Evolutionary conservation across 2,329 filamentous ascomycete genomes (phyloP), one percentile per base, ranked within the genome.

Genomic region (Fusarium chlamydosporum): DNA sequence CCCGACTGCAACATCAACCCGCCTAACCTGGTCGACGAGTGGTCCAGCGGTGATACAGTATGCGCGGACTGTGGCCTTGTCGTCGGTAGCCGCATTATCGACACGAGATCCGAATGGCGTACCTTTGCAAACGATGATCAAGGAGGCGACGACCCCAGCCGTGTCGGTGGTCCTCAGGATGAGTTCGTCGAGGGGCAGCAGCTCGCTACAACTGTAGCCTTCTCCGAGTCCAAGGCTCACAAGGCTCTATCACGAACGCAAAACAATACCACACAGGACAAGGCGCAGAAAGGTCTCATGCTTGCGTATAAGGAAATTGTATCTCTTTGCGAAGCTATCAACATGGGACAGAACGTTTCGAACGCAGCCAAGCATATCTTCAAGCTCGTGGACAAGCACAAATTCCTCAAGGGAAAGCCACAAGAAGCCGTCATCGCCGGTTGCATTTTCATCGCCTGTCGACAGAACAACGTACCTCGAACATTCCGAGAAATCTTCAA

Each of bases 61-160:
- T 99, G 96, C 78, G 92, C 88, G 61, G 93, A 91, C 65, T 99
- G 96, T 76, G 96, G 96, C 37, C 85, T 97, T 34, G 96, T 99
- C 7, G 87, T 99, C 31, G 92, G 92, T 63, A 92, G 95, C 76
- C 91, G 93, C 71, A 94, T 96, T 78, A 94, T 99, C 76, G 96
- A 99, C 78, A 96, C 93, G 65, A 92, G 96, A 67, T 97, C 94
- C 47, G 96, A 99, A 82, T 99, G 96, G 96, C 93, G 96, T 78
- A 99, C 96, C 1, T 99, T 99, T 82, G 94, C 94, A 77, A 98
- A 98, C 78, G 96, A 99, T 76, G 96, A 99, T 78, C 93, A 97
- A 79, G 93, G 93, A 76, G 94, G 92, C 76, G 96, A 98, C 74
- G 96, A 99, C 72, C 96, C 96, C 6, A 97, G 94, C 61, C 96